These are phyloP conservation scores for Cystofilobasidium macerans DNA, from an alignment of 768 basidiomycete species.

Conservation along the genomic window DNA sequence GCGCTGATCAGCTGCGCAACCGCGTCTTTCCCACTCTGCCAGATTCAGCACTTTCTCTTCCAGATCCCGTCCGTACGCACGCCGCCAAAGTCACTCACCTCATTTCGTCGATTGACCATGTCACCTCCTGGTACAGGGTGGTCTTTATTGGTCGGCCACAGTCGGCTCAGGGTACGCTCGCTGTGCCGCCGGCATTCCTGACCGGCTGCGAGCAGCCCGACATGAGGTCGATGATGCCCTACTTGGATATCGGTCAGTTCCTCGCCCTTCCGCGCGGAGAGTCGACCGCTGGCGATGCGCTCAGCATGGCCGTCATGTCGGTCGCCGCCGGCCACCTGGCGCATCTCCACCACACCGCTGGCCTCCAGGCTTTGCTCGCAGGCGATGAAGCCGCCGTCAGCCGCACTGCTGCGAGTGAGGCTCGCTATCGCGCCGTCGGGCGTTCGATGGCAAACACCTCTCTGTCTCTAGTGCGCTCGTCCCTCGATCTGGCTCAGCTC, in stretches of 20 bases:
- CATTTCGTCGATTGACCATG: no score
- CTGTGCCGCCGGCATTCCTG: neutral
- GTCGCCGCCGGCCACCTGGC: neutral
- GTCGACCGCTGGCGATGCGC: neutral
- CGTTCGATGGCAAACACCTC: neutral
- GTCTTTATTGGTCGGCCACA: neutral
- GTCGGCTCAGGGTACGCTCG: neutral
- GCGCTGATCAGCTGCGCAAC: neutral
- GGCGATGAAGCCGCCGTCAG: neutral
- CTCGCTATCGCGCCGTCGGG: neutral
- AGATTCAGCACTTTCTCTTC: neutral
- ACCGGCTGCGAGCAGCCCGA: neutral
- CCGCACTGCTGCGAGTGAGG: neutral
- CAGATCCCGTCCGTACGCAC: no score
- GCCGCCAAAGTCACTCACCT: no score
- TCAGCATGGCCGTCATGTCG: neutral
- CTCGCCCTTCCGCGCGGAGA: neutral
- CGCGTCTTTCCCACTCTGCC: neutral
- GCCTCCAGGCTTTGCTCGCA: neutral
- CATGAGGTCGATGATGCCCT: neutral
- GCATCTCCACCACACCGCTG: neutral
- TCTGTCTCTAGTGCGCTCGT: neutral
- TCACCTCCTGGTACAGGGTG: no score
- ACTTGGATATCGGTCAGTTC: slow-evolving; percentile 4
- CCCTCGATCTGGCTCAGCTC: neutral